Conservation (phyloP, 2,329 filamentous ascomycete genomes). For the Calonectria pseudoturangicola region DNA sequence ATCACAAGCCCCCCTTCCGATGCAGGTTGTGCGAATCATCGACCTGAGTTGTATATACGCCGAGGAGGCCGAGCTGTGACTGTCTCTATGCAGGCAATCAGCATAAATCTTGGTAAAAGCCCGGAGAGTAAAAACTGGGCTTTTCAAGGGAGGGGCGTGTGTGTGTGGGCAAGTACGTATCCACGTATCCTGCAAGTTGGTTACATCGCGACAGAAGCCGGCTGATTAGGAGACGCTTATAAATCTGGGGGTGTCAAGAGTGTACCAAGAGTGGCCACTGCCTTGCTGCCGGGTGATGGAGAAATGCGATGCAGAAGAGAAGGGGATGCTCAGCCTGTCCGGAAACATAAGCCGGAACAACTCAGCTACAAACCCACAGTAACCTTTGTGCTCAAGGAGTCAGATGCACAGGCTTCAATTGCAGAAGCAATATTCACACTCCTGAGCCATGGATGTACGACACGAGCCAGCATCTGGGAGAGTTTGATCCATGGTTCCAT, state of each 20-base stretch:
- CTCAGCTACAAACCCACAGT: neutral
- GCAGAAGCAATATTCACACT: neutral
- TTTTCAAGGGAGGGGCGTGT: conserved; percentile 38
- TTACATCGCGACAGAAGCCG: conserved; percentile 43
- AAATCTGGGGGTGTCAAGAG: conserved; percentile 44
- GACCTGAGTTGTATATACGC: conserved; percentile 14
- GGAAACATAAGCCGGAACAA: conserved; percentile 29
- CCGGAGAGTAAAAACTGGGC: conserved; percentile 39
- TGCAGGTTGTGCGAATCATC: conserved; percentile 25
- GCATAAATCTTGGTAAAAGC: conserved; percentile 33
- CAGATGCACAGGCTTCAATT: conserved; percentile 3
- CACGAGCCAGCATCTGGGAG: conserved; percentile 9
- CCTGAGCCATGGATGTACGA: neutral
- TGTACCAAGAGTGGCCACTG: conserved; percentile 29
- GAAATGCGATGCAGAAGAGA: conserved; percentile 1
- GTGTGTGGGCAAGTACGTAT: conserved; percentile 38
- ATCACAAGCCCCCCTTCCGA: conserved; percentile 27
- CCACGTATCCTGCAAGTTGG: conserved; percentile 47
- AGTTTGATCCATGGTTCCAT: conserved; percentile 42
- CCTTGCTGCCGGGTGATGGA: conserved; percentile 17
- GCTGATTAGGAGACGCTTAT: conserved; percentile 49
- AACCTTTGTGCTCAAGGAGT: neutral
- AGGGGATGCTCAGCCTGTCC: conserved; percentile 21
- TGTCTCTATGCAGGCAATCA: conserved; percentile 34
- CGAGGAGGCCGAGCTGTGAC: conserved; percentile 21